Percentiles rank a stretch among this genome's conserved stretches.
Conservation (phyloP, 2,329 filamentous ascomycete genomes). For the Aspergillus chevalieri region DNA sequence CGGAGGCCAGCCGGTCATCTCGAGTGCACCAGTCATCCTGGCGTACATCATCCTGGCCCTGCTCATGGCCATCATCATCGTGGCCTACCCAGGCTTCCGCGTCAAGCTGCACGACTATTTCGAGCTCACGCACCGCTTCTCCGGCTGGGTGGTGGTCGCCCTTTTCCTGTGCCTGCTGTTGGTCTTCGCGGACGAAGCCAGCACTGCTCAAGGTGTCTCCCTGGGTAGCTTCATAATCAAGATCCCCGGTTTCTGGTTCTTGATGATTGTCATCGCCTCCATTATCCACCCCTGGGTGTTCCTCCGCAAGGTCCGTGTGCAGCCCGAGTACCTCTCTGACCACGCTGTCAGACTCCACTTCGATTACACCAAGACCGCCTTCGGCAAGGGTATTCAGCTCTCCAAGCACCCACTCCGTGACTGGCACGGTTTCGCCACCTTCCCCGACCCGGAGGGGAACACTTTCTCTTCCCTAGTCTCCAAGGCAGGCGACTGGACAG, state of each 20-base stretch:
- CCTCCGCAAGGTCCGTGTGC: constrained; percentile 61
- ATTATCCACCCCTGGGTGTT: constrained; percentile 68
- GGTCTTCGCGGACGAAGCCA: constrained; percentile 46
- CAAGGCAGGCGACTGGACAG: constrained; percentile 71
- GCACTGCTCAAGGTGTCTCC: constrained; percentile 26
- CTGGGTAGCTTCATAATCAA: constrained; percentile 37
- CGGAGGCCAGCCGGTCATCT: constrained; percentile 13
- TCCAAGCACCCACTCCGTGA: constrained; percentile 60
- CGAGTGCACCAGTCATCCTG: constrained; percentile 44
- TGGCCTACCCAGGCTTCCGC: constrained; percentile 60
- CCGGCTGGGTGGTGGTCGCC: constrained; percentile 61
- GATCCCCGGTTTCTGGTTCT: constrained; percentile 60
- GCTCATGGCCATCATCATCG: constrained; percentile 54
- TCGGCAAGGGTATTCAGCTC: constrained; percentile 54
- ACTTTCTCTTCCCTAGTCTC: constrained; percentile 66
- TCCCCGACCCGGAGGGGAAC: constrained; percentile 52
- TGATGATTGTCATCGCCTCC: constrained; percentile 57
- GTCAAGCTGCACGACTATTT: constrained; percentile 61
- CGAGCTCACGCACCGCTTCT: constrained; percentile 65
- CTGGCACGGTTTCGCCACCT: constrained; percentile 71
- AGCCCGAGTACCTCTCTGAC: constrained; percentile 60
- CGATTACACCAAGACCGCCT: constrained; percentile 54
- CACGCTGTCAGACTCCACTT: constrained; percentile 70
- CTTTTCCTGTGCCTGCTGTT: constrained; percentile 62
- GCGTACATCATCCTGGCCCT: constrained; percentile 55